Conservation (phyloP, 2,329 filamentous ascomycete genomes). For the Diaporthe ampelina region DNA sequence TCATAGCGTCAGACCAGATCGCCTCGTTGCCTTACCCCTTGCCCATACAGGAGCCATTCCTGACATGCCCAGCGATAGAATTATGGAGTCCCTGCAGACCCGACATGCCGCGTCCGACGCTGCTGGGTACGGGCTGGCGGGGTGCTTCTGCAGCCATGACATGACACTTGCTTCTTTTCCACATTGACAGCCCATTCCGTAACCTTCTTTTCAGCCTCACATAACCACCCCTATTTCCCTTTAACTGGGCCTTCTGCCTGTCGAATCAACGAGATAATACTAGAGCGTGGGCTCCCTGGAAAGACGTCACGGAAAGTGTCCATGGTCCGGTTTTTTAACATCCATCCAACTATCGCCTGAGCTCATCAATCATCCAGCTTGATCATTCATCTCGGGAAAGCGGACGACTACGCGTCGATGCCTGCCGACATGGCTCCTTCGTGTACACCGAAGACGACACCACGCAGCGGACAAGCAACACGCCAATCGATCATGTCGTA, state of each 20-base stretch:
- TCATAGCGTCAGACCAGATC: constrained; percentile 32
- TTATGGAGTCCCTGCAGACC: constrained; percentile 30
- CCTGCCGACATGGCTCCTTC: neutral
- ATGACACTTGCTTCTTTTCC: constrained; percentile 34
- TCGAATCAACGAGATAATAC: neutral
- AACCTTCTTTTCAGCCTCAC: constrained; percentile 31
- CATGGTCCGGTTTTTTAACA: constrained; percentile 4
- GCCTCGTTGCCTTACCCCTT: constrained; percentile 15
- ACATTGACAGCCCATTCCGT: constrained; percentile 3
- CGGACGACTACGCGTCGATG: constrained; percentile 14
- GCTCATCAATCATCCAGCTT: constrained; percentile 5
- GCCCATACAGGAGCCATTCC: constrained; percentile 10
- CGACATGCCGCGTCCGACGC: constrained; percentile 29
- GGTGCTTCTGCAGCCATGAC: constrained; percentile 39
- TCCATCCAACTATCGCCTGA: constrained; percentile 10
- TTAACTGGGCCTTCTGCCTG: constrained; percentile 17
- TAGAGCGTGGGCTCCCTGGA: neutral
- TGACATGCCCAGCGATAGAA: constrained; percentile 4
- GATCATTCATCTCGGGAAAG: neutral
- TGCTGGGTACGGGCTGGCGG: constrained; percentile 32
- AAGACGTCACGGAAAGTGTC: constrained; percentile 11
- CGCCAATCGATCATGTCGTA: neutral
- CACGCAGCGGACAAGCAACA: neutral
- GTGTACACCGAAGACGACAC: neutral
- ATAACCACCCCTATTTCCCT: neutral